A percentile compares a stretch with the other conserved stretches of the same genome.
These are phyloP conservation scores for Aschersonia sp. DNA, from an alignment of 2,329 filamentous ascomycete species.

Conservation along the genomic window DNA sequence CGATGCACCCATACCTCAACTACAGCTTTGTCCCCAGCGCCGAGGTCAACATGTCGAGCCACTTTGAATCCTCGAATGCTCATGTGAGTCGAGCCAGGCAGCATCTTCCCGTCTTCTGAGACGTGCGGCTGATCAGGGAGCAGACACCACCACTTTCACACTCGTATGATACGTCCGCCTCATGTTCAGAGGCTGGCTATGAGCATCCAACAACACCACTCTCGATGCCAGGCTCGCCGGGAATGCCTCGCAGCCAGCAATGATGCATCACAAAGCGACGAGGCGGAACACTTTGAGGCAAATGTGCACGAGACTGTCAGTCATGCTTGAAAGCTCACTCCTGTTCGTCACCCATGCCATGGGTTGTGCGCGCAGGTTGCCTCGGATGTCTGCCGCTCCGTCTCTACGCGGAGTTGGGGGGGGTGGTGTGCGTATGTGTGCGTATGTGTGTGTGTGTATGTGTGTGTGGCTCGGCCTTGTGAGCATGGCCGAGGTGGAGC, in stretches of 20 bases:
- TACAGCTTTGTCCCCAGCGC: conserved; percentile 52
- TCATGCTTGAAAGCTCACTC: too few species aligned
- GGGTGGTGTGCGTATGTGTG: not conserved
- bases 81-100: conserved; percentile 51
- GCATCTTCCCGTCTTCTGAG: conserved; percentile 22
- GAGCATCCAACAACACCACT: conserved; percentile 57
- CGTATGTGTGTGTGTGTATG: not conserved
- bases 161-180: conserved; percentile 53
- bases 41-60: conserved; percentile 43
- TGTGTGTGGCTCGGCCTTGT: not conserved
- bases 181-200: conserved; percentile 46
- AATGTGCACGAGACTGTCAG: too few species aligned
- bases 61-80: conserved; percentile 55
- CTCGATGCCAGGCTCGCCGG: conserved; percentile 58
- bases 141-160: conserved; percentile 69
- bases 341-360: too few species aligned
- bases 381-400: too few species aligned
- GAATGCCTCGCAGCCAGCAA: conserved; percentile 21
- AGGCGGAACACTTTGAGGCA: too few species aligned
- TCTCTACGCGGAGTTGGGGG: not conserved
- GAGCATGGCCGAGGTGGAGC: not conserved
- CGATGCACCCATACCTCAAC: conserved; percentile 51
- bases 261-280: not conserved
- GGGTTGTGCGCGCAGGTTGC: too few species aligned
- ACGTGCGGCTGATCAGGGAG: conserved; percentile 31